phyloP scores from a whole-genome alignment of 441 rosid species.

The Mallotus japonicus region DNA sequence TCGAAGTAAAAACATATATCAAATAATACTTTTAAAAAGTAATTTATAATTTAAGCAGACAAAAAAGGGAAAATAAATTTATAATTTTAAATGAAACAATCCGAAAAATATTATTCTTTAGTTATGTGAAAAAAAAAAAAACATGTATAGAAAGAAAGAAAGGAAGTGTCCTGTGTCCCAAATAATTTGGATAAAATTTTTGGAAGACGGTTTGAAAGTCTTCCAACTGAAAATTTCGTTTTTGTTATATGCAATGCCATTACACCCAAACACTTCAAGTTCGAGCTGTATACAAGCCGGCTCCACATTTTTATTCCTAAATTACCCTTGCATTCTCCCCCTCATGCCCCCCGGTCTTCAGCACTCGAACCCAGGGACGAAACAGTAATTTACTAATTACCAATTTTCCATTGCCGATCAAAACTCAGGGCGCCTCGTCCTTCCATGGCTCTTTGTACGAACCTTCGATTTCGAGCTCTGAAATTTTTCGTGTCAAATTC shows the following conservation, averaged over 20 bases:
- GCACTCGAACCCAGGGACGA: slow-evolving; percentile 37
- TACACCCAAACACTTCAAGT: slow-evolving; percentile 13
- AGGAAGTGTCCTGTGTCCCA: not conserved
- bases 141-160: not conserved
- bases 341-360: not conserved
- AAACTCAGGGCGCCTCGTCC: slow-evolving; percentile 65
- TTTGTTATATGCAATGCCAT: slow-evolving; percentile 7
- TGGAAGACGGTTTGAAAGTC: slow-evolving; percentile 13
- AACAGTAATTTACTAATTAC: slow-evolving; percentile 35
- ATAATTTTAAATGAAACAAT: too few species aligned
- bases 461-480: slow-evolving; percentile 56
- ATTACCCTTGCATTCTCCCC: slow-evolving; percentile 28
- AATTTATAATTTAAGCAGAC: too few species aligned
- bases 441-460: slow-evolving; percentile 57
- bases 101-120: too few species aligned
- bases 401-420: slow-evolving; percentile 82
- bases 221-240: slow-evolving; percentile 15
- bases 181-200: not conserved
- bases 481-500: slow-evolving; percentile 16
- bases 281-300: slow-evolving; percentile 49
- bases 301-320: slow-evolving; percentile 38
- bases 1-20: too few species aligned
- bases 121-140: not conserved
- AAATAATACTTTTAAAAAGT: too few species aligned
- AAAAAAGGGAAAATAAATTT: too few species aligned